Evolutionary conservation across 176 grass and related monocot species (phyloP).

Genomic region (Panicum miliaceum): DNA sequence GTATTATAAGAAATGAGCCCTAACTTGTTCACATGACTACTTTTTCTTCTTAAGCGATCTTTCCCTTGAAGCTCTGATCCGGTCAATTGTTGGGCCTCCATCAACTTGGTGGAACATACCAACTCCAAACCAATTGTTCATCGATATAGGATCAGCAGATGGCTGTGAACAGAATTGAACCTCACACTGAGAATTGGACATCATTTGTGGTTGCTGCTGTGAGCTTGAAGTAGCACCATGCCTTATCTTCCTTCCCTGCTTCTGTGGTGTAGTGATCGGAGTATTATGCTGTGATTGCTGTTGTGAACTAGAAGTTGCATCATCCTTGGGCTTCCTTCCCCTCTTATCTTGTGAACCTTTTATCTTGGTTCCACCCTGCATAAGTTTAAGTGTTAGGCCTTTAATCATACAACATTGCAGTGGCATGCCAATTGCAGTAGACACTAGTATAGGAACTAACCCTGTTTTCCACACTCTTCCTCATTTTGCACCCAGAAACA

Average conservation of each 20-base stretch:
- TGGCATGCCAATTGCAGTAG: not conserved
- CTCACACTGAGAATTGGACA: not conserved
- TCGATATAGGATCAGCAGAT: not conserved
- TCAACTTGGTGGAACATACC: not conserved
- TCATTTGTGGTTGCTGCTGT: not conserved
- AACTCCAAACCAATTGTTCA: constrained; percentile 8
- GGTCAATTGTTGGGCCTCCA: constrained; percentile 9
- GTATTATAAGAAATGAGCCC: no score
- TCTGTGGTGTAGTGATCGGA: not conserved
- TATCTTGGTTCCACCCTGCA: not conserved
- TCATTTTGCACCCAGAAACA: not conserved
- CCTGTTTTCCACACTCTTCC: not conserved
- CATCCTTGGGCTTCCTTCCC: not conserved
- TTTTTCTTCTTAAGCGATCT: not conserved
- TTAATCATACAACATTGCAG: not conserved
- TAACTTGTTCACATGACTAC: not conserved
- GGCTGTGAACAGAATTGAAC: not conserved
- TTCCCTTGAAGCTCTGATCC: constrained; percentile 30
- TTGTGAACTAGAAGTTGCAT: not conserved
- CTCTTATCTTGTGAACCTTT: not conserved
- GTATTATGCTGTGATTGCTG: not conserved
- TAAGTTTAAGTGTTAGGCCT: not conserved
- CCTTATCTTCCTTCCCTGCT: not conserved
- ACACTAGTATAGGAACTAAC: not conserved
- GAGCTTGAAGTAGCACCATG: no score